Evolutionary conservation across 2,329 filamentous ascomycete species (phyloP).

Genomic region (Aaosphaeria arxii): DNA sequence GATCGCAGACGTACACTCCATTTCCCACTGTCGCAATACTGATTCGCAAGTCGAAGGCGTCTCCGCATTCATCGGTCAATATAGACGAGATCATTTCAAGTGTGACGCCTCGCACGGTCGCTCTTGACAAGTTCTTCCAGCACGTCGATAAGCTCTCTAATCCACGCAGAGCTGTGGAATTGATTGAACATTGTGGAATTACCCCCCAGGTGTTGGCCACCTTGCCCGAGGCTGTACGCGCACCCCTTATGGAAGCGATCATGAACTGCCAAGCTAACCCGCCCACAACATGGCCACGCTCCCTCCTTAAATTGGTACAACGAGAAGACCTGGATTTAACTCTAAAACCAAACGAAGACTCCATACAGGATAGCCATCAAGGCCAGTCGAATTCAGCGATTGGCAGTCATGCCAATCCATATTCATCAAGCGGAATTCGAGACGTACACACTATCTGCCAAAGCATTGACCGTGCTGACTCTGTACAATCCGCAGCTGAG

Average conservation of each 20-base stretch:
- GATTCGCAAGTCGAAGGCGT: slow-evolving; percentile 34
- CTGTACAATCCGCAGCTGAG: slow-evolving; percentile 76
- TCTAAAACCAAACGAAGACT: slow-evolving; percentile 14
- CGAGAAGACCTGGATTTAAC: slow-evolving; percentile 70
- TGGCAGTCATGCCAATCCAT: slow-evolving; percentile 10
- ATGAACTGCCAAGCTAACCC: slow-evolving; percentile 80
- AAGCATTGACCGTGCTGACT: slow-evolving; percentile 59
- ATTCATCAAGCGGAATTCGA: slow-evolving; percentile 33
- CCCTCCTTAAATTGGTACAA: slow-evolving; percentile 71
- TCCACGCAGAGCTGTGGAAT: slow-evolving; percentile 65
- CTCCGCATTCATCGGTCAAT: slow-evolving; percentile 35
- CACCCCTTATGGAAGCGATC: slow-evolving; percentile 79
- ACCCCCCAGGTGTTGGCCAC: slow-evolving; percentile 69
- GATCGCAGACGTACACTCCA: slow-evolving; percentile 24
- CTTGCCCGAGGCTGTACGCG: slow-evolving; percentile 78
- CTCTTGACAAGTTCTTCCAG: slow-evolving; percentile 67
- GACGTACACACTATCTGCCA: slow-evolving; percentile 79
- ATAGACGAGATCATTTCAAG: slow-evolving; percentile 32
- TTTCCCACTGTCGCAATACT: slow-evolving; percentile 39
- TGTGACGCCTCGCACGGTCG: slow-evolving; percentile 55
- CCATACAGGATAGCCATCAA: slow-evolving; percentile 21
- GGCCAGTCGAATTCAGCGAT: slow-evolving; percentile 8
- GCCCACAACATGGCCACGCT: slow-evolving; percentile 69
- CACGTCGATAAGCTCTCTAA: slow-evolving; percentile 37
- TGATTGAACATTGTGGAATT: slow-evolving; percentile 69